A percentile compares a stretch with the other conserved stretches of the same genome.
These are phyloP conservation scores for Meripilus lineatus DNA, from an alignment of 1,284 basidiomycete species.

Conservation along the genomic window DNA sequence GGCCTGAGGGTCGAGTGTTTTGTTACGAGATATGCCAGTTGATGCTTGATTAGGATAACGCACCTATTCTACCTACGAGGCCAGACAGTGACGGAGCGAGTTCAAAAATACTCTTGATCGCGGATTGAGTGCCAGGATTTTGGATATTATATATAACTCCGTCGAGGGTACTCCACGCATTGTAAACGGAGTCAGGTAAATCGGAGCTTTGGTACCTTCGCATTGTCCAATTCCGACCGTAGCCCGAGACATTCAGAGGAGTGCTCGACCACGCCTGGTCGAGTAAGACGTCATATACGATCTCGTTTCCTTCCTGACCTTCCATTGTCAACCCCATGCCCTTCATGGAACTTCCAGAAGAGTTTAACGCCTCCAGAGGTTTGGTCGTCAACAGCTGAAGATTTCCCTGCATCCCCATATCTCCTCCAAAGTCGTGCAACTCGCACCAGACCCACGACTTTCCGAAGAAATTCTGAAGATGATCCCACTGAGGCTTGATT, in stretches of 20 bases:
- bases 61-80: conserved; percentile 26
- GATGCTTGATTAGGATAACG: background rate
- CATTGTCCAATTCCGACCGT: conserved; percentile 30
- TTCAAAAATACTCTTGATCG: conserved; percentile 38
- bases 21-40: background rate
- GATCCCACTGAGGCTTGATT: conserved; percentile 37
- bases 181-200: conserved; percentile 24
- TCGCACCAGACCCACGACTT: conserved; percentile 44
- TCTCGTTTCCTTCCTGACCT: conserved; percentile 41
- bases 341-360: conserved; percentile 30
- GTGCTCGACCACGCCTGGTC: conserved; percentile 38
- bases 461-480: conserved; percentile 34
- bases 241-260: conserved; percentile 27
- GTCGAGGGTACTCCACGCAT: conserved; percentile 35
- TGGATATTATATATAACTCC: conserved; percentile 36
- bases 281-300: conserved; percentile 37
- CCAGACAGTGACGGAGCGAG: conserved; percentile 30
- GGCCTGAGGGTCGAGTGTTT: conserved; percentile 14
- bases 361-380: conserved; percentile 29
- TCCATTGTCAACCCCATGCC: conserved; percentile 39
- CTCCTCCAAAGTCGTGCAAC: conserved; percentile 39
- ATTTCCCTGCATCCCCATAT: conserved; percentile 39
- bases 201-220: conserved; percentile 30
- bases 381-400: conserved; percentile 29
- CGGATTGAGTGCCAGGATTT: conserved; percentile 30